Percentiles rank a stretch among this genome's conserved stretches.
phyloP scores from a whole-genome alignment of 202 grass and related monocot genomes.

The Schoenoplectus tabernaemontani region DNA sequence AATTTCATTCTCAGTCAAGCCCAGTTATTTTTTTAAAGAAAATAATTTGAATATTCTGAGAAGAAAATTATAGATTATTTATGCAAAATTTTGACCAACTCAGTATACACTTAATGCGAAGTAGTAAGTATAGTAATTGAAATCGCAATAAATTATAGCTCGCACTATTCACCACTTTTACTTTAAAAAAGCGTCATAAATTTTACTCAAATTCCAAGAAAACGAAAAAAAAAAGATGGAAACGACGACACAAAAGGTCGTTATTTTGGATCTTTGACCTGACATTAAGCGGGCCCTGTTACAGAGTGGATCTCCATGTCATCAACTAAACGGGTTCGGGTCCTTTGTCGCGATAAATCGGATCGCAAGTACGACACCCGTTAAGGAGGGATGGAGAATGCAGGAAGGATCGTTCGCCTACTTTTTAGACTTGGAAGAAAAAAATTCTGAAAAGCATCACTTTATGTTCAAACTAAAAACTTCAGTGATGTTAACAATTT shows the following conservation, averaged over 20 bases:
- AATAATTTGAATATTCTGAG: no score
- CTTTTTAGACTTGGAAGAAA: not conserved
- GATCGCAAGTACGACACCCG: not conserved
- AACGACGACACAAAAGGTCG: not conserved
- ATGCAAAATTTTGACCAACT: no score
- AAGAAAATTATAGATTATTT: no score
- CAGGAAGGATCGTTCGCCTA: not conserved
- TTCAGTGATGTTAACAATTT: not conserved
- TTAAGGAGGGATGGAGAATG: not conserved
- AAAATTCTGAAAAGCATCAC: not conserved
- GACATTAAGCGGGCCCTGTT: not conserved
- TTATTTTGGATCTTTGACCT: not conserved
- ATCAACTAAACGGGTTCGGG: not conserved
- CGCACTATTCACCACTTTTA: no score
- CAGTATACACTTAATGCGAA: no score
- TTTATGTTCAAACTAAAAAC: not conserved
- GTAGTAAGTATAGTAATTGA: no score
- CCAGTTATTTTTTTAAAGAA: no score
- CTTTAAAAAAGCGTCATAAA: not conserved
- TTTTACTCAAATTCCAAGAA: not conserved
- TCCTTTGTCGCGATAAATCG: not conserved
- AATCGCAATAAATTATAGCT: no score
- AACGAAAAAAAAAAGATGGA: not conserved
- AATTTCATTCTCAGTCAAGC: no score
- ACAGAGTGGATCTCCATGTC: not conserved